These are phyloP conservation scores for Colletotrichum shisoi DNA, from an alignment of 2,329 filamentous ascomycete genomes.

Conservation along the genomic window DNA sequence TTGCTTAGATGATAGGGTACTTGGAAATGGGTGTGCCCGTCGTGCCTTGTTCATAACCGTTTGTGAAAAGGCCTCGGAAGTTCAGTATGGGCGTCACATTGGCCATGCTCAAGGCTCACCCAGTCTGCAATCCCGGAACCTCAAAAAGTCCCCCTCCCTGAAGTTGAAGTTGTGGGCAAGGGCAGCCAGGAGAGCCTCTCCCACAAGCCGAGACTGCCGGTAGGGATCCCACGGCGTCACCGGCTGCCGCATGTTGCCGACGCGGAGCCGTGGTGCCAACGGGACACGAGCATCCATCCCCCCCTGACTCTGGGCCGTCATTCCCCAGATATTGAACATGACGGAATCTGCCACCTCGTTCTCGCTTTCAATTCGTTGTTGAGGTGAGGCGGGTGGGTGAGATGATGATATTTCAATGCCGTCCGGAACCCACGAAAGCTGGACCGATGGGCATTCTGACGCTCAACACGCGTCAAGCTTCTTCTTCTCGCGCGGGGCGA, in stretches of 20 bases:
- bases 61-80: not conserved
- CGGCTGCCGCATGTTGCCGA: conserved; percentile 21
- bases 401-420: not conserved
- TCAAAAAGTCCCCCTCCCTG: not conserved
- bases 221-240: conserved; percentile 24
- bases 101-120: not conserved
- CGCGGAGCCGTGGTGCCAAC: conserved; percentile 24
- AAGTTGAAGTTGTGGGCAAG: not conserved
- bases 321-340: conserved; percentile 30
- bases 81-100: no score
- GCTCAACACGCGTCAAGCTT: conserved; percentile 2
- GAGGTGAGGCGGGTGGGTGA: not conserved
- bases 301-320: conserved; percentile 18
- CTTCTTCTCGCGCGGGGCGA: not conserved
- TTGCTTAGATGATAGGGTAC: conserved; percentile 20
- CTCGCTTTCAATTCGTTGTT: conserved; percentile 11
- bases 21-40: not conserved
- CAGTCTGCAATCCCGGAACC: not conserved
- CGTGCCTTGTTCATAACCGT: conserved; percentile 18
- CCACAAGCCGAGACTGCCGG: conserved; percentile 35
- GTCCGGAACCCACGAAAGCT: not conserved
- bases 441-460: not conserved
- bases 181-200: conserved; percentile 21
- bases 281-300: conserved; percentile 32
- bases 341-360: not conserved